Conservation (phyloP, 805 yeast species). For the Candida oleophila region DNA sequence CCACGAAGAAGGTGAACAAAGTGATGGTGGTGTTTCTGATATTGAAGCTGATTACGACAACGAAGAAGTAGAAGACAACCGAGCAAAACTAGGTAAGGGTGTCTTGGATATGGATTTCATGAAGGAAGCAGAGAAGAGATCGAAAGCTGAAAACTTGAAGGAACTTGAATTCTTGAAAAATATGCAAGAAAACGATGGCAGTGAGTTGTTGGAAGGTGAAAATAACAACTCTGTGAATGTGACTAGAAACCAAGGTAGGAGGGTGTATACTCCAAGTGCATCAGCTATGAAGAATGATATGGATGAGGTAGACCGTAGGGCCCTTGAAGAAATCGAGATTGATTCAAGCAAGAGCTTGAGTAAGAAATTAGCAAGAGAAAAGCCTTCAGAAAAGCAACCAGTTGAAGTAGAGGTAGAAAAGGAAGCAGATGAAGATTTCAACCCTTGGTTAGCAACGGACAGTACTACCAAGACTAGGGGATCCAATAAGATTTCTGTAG, state of each 20-base stretch:
- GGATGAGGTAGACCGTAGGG: conserved; percentile 31
- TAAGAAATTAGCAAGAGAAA: conserved; percentile 33
- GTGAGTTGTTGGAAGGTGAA: conserved; percentile 37
- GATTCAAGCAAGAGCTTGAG: conserved; percentile 51
- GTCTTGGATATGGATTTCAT: conserved; percentile 93
- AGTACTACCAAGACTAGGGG: conserved; percentile 20
- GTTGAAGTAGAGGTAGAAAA: conserved; percentile 15
- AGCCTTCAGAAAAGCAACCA: conserved; percentile 17
- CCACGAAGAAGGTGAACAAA: conserved; percentile 50
- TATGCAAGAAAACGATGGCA: conserved; percentile 42
- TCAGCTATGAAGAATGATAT: conserved; percentile 36
- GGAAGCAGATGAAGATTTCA: conserved; percentile 17
- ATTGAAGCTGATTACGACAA: conserved; percentile 40
- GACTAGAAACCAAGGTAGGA: conserved; percentile 69
- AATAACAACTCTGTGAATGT: conserved; percentile 46
- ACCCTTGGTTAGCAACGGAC: conserved; percentile 37
- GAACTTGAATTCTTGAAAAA: conserved; percentile 50
- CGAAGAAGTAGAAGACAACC: conserved; percentile 37
- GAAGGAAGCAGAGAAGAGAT: conserved; percentile 81
- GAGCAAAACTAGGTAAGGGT: conserved; percentile 71
- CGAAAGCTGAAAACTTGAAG: conserved; percentile 56
- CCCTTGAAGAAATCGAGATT: conserved; percentile 44
- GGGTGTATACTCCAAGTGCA: conserved; percentile 71
- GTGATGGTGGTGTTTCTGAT: conserved; percentile 51
- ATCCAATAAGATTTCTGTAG: conserved; percentile 27